Base-by-base conservation (phyloP, 129 eudicot genomes). In the Helichrysum umbraculigerum region DNA sequence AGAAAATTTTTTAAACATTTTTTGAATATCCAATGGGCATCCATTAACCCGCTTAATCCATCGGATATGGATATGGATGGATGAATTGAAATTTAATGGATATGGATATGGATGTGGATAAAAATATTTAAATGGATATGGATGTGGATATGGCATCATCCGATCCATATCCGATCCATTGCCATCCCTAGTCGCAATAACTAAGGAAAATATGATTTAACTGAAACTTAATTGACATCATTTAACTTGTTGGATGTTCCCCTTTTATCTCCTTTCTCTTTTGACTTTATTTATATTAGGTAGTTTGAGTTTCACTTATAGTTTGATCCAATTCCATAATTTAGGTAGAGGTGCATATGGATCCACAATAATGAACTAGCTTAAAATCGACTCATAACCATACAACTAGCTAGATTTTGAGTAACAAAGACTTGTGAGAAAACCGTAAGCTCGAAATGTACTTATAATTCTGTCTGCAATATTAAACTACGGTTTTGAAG, bases 221-320 rank as follows among this genome's bases (percentile, higher is more conserved):
- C 25, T 41, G 10, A 63, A 47, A 44, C 51, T 5, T 52, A 76
- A 15, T 29, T 29, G 8, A 35, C 73, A 21, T 50, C 72, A 64
- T 30, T 42, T 44, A 44, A 44, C 17, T 14, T 28, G 62, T 17
- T 50, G 16, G 72, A 10, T 76, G 15, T 57, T 51, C 32, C 64
- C 21, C 52, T 21, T 35, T 57, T 57, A 34, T 57, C 37, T 72
- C 51, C 52, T 72, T 52, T 29, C 32, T 34, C 57, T 28, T 22
- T 59, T 73, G 58, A 73, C 69, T 28, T 14, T 28, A 73, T 73
- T 15, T 52, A 0, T 54, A 68, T 68, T 58, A 75, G 70, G 69
- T 29, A 64, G 63, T 37, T 66, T 76, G 73, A n/a, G 79, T 75
- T 64, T 63, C 66, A 33, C 72, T 75, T 77, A 25, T 68, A 57